phyloP scores from a whole-genome alignment of 1,139 yeast genomes.

The Martiniozyma asiatica region DNA sequence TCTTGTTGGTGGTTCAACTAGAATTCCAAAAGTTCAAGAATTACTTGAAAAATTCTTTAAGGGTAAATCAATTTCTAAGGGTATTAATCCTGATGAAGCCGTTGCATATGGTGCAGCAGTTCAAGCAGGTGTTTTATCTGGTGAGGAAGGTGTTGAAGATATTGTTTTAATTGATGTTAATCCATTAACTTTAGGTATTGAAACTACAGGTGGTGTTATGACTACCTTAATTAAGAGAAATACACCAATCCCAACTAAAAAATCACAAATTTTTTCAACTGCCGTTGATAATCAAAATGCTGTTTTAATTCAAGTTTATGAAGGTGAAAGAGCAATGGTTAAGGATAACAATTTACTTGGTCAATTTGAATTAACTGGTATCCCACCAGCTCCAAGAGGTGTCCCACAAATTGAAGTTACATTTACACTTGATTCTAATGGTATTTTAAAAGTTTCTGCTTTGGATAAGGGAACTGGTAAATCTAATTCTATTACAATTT shows the following conservation, averaged over 20 bases:
- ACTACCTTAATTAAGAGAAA: conserved; percentile 94
- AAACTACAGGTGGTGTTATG: conserved; percentile 97
- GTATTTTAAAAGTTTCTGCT: conserved; percentile 89
- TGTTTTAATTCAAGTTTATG: conserved; percentile 89
- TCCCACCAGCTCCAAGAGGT: conserved; percentile 98
- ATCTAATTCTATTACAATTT: conserved; percentile 85
- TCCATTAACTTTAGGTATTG: conserved; percentile 92
- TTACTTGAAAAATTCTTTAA: conserved; percentile 76
- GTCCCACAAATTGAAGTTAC: conserved; percentile 91
- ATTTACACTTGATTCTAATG: conserved; percentile 97
- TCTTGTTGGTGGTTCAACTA: conserved; percentile 93
- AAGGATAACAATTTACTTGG: conserved; percentile 93
- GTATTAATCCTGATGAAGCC: conserved; percentile 96
- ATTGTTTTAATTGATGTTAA: conserved; percentile 82
- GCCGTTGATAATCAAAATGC: conserved; percentile 97
- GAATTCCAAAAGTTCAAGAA: conserved; percentile 95
- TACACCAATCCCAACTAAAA: conserved; percentile 93
- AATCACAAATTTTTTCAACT: conserved; percentile 93
- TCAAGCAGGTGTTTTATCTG: conserved; percentile 91
- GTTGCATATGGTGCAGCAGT: conserved; percentile 98
- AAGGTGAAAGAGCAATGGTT: conserved; percentile 95
- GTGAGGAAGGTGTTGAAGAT: conserved; percentile 73
- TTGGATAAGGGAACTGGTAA: conserved; percentile 96
- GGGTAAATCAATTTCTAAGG: conserved; percentile 90
- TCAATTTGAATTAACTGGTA: conserved; percentile 89